Evolutionary conservation across 2,329 filamentous ascomycete genomes (phyloP).

Genomic region (Clonostachys rhizophaga): DNA sequence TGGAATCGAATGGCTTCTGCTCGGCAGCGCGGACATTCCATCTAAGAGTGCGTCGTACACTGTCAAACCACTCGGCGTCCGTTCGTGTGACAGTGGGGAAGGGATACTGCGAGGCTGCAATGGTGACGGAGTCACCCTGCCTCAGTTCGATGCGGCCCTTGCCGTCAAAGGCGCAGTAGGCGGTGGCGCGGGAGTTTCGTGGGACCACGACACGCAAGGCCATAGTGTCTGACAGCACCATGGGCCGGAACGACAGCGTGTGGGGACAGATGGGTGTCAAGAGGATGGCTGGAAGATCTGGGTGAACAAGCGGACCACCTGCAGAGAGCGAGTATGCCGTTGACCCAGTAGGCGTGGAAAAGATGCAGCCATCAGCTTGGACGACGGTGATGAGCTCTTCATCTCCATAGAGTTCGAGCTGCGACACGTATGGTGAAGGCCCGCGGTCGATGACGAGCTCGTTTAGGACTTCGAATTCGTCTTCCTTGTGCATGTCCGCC

Average conservation of each 20-base stretch:
- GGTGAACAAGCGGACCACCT: constrained; percentile 91
- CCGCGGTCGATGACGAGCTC: constrained; percentile 98
- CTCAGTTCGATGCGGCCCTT: constrained; percentile 92
- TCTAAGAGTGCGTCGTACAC: constrained; percentile 82
- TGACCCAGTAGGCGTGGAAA: constrained; percentile 90
- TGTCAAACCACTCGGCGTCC: constrained; percentile 94
- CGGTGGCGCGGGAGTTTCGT: constrained; percentile 78
- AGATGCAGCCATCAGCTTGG: constrained; percentile 95
- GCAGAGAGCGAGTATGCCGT: constrained; percentile 96
- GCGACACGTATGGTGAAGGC: constrained; percentile 93
- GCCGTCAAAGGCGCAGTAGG: constrained; percentile 96
- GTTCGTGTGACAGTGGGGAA: constrained; percentile 94
- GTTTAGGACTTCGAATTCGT: constrained; percentile 97
- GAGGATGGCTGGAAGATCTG: constrained; percentile 93
- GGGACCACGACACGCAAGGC: constrained; percentile 86
- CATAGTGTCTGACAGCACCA: constrained; percentile 95
- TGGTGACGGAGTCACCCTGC: constrained; percentile 92
- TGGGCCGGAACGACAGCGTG: constrained; percentile 92
- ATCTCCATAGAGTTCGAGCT: constrained; percentile 93
- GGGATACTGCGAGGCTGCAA: constrained; percentile 92
- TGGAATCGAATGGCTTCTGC: constrained; percentile 79
- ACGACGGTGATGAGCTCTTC: constrained; percentile 93
- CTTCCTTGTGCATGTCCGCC: constrained; percentile 71
- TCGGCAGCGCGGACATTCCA: constrained; percentile 94
- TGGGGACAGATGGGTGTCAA: constrained; percentile 97